Conservation (phyloP, 176 grass and related monocot species). For the Zea mays region Zm-B73-REFERENCE-NAM-5.0 NC_050098.1:3769501-3770000, state of each 20-base stretch:
- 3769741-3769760: neutral
- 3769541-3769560: constrained; percentile 29
- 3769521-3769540: constrained; percentile 60
- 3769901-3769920: neutral
- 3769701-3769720: neutral
- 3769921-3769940: neutral
- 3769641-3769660: neutral
- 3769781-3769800: neutral
- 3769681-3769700: neutral
- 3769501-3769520: constrained; percentile 97
- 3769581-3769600: neutral
- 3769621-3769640: neutral
- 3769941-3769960: neutral
- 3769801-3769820: neutral
- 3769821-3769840: neutral
- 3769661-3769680: neutral
- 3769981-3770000: neutral
- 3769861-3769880: neutral
- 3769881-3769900: neutral
- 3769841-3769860: neutral
- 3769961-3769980: neutral
- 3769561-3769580: neutral
- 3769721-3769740: neutral
- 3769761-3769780: neutral
- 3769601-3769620: neutral